These are phyloP conservation scores for Phytopythium montanum DNA, from an alignment of 352 stramenopile species.

Conservation along the genomic window DNA sequence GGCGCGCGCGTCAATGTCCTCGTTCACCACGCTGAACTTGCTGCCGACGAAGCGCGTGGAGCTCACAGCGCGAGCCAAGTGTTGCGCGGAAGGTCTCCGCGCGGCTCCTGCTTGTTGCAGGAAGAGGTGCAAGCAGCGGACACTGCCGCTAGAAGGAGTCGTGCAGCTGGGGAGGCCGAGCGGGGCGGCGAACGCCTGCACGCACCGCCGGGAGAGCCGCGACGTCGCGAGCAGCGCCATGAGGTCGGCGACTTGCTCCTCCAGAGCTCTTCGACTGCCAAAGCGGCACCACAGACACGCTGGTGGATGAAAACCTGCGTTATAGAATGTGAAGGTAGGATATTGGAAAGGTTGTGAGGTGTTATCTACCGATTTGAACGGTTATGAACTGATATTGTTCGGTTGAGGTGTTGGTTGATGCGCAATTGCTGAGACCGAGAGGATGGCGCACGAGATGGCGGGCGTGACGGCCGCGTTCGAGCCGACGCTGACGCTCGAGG, in stretches of 20 bases:
- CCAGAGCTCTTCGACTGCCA: too few relatives aligned
- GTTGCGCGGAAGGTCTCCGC: too few relatives aligned
- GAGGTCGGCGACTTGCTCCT: too few relatives aligned
- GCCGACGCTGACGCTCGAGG: conserved; percentile 22
- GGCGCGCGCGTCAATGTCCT: conserved; percentile 43
- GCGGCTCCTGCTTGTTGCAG: background rate
- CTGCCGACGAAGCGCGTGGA: conserved; percentile 29
- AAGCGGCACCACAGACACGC: background rate
- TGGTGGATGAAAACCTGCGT: background rate
- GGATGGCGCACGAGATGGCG: background rate
- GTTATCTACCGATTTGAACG: background rate
- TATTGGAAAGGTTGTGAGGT: background rate
- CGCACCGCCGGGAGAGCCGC: conserved; percentile 6
- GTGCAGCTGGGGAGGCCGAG: background rate
- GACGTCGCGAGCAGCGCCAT: conserved; percentile 8
- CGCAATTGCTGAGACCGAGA: background rate
- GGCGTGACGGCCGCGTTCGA: conserved; percentile 5
- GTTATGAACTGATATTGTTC: background rate
- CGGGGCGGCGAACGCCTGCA: background rate
- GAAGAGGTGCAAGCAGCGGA: background rate
- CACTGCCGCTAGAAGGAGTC: background rate
- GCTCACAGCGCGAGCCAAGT: conserved; percentile 8
- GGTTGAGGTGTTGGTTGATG: background rate
- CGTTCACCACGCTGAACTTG: conserved; percentile 61
- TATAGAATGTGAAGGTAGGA: background rate